A percentile compares a stretch with the other conserved stretches of the same genome.
These are phyloP conservation scores for Aspergillus transmontanensis DNA, from an alignment of 2,329 filamentous ascomycete species.

Conservation along the genomic window DNA sequence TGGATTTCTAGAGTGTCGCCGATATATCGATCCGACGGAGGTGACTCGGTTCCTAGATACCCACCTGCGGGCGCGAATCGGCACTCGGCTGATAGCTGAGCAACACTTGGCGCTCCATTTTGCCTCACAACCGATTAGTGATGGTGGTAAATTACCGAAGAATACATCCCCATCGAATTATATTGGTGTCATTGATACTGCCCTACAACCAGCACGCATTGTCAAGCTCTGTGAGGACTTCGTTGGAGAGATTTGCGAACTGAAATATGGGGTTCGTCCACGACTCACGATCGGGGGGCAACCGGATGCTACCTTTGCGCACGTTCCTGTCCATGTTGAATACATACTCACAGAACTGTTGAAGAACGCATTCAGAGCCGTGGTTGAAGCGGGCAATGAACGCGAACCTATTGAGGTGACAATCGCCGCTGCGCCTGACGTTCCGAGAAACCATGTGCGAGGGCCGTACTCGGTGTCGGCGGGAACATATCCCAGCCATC, in stretches of 20 bases:
- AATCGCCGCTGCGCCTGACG: conserved; percentile 71
- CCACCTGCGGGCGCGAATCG: conserved; percentile 89
- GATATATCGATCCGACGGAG: conserved; percentile 79
- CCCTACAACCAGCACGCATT: conserved; percentile 76
- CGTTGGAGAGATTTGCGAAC: conserved; percentile 93
- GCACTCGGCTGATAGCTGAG: conserved; percentile 90
- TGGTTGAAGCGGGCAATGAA: conserved; percentile 79
- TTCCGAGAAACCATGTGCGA: conserved; percentile 41
- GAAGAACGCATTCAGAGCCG: conserved; percentile 95
- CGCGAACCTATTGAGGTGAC: conserved; percentile 87
- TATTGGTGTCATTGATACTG: conserved; percentile 94
- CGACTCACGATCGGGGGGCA: conserved; percentile 80
- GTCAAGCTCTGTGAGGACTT: conserved; percentile 84
- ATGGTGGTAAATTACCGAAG: conserved; percentile 39
- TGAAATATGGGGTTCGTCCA: conserved; percentile 89
- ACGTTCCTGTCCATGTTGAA: conserved; percentile 93
- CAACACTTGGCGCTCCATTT: conserved; percentile 92
- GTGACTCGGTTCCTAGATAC: conserved; percentile 93
- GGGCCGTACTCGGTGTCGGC: conserved; percentile 36
- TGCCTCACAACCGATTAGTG: conserved; percentile 70
- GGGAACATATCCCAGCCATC: conserved; percentile 8
- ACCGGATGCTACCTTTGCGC: conserved; percentile 84
- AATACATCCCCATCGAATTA: conserved; percentile 58
- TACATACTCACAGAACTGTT: conserved; percentile 96
- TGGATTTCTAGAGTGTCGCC: conserved; percentile 89